A percentile compares a stretch with the other conserved stretches of the same genome.
Evolutionary conservation across 495 filamentous ascomycete species (phyloP).

Genomic region (Rhypophila decipiens): DNA sequence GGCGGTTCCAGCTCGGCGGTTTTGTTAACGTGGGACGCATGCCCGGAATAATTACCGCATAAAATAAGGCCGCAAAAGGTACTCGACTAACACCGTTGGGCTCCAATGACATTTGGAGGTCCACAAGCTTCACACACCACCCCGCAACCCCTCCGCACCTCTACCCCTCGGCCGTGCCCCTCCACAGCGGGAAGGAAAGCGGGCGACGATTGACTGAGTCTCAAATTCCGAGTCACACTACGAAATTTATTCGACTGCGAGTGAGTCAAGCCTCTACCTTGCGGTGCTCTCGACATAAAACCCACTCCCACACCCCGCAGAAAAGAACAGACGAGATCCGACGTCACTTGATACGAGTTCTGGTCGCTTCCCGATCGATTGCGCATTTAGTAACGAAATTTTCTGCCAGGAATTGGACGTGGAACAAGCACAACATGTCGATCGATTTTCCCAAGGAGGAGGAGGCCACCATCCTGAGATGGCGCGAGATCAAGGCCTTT

Average conservation of each 20-base stretch:
- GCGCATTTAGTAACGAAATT: no score
- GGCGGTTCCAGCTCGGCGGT: not conserved
- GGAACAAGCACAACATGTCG: slow-evolving; percentile 51
- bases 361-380: no score
- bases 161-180: slow-evolving; percentile 2
- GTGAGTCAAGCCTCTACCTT: slow-evolving; percentile 12
- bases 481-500: slow-evolving; percentile 90
- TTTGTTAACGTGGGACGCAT: not conserved
- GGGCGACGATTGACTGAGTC: no score
- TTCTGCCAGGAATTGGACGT: not conserved
- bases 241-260: slow-evolving; percentile 11
- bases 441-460: slow-evolving; percentile 92
- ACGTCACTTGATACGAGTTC: no score
- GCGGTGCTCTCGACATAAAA: not conserved
- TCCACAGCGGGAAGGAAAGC: not conserved
- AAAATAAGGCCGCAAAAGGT: not conserved
- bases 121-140: not conserved
- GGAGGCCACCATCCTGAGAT: slow-evolving; percentile 69
- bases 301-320: no score
- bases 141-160: slow-evolving; percentile 2
- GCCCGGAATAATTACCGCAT: not conserved
- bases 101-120: not conserved
- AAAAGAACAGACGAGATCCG: no score
- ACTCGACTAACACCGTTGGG: not conserved
- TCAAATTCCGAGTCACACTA: slow-evolving; percentile 20